These are phyloP conservation scores for Curvularia sp. DNA, from an alignment of 2,329 filamentous ascomycete species.

Conservation along the genomic window DNA sequence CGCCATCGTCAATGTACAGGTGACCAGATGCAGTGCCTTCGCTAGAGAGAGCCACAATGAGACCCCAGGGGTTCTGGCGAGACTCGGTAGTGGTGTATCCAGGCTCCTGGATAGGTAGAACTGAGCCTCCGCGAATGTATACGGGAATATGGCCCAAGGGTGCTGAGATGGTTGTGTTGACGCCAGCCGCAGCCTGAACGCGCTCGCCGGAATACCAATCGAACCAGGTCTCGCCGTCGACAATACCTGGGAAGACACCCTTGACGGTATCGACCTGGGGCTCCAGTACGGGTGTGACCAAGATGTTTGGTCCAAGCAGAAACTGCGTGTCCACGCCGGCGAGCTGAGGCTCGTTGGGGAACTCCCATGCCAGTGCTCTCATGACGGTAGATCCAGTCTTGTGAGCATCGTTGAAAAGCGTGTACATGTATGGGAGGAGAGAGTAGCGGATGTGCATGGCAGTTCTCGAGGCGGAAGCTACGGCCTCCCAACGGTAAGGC, in stretches of 20 bases:
- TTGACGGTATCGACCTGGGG: constrained; percentile 67
- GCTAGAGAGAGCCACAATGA: constrained; percentile 67
- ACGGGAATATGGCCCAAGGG: constrained; percentile 74
- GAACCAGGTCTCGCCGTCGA: constrained; percentile 70
- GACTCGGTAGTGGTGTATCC: constrained; percentile 70
- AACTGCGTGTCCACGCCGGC: constrained; percentile 74
- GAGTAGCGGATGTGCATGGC: constrained; percentile 76
- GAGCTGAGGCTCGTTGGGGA: constrained; percentile 72
- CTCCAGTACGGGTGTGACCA: constrained; percentile 72
- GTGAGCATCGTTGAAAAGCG: constrained; percentile 71
- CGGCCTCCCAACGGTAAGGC: constrained; percentile 72
- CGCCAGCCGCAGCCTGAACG: constrained; percentile 59
- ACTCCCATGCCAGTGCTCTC: constrained; percentile 77
- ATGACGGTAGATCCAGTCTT: constrained; percentile 72
- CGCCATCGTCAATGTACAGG: constrained; percentile 78
- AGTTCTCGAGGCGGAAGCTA: constrained; percentile 67
- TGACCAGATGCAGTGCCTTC: constrained; percentile 64
- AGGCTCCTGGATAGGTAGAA: constrained; percentile 72
- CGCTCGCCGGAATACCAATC: constrained; percentile 77
- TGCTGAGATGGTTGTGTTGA: constrained; percentile 67
- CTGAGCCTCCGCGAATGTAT: constrained; percentile 70
- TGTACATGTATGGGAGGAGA: constrained; percentile 78
- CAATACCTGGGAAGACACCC: constrained; percentile 73
- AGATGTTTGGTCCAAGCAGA: constrained; percentile 69
- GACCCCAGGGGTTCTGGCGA: constrained; percentile 69